Evolutionary conservation across 1,284 basidiomycete species (phyloP).

Genomic region (Malassezia yamatoensis): DNA sequence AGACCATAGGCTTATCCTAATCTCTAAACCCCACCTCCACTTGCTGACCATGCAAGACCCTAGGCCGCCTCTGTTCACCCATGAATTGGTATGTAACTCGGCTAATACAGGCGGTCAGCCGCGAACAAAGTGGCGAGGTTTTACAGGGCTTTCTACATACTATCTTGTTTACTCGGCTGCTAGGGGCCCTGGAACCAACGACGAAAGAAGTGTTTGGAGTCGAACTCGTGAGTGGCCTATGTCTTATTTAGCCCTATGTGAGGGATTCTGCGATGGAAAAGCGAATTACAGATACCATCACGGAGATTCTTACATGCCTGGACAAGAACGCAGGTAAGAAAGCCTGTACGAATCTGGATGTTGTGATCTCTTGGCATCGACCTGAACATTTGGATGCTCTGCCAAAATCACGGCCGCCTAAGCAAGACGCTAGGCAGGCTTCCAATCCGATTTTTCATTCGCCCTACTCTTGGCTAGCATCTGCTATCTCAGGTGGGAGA

Average conservation of each 20-base stretch:
- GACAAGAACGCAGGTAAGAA: not conserved
- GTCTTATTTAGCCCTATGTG: constrained; percentile 8
- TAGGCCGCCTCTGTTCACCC: constrained; percentile 8
- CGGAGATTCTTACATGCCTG: not conserved
- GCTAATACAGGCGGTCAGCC: constrained; percentile 4
- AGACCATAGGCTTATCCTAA: too few relatives aligned
- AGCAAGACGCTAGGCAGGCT: not conserved
- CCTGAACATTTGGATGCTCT: not conserved
- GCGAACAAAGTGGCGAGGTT: constrained; percentile 2
- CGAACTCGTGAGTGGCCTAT: constrained; percentile 4
- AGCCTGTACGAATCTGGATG: constrained; percentile 1
- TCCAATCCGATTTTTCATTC: constrained; percentile 9
- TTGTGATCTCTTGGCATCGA: constrained; percentile 11
- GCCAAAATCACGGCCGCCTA: constrained; percentile 1
- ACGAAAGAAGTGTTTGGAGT: not conserved
- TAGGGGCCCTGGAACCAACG: constrained; percentile 6
- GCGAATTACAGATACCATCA: not conserved
- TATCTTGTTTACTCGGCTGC: constrained; percentile 12
- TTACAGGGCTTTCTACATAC: constrained; percentile 10
- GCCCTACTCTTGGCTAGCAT: constrained; percentile 17
- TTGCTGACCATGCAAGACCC: not conserved
- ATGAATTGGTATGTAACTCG: constrained; percentile 8
- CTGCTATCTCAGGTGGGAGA: constrained; percentile 5
- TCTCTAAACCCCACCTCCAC: not conserved
- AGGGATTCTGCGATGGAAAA: not conserved